Evolutionary conservation across 305 asterid genomes (phyloP), one percentile per base, ranked within the genome.

Genomic region (Caryopteris hybrid): DNA sequence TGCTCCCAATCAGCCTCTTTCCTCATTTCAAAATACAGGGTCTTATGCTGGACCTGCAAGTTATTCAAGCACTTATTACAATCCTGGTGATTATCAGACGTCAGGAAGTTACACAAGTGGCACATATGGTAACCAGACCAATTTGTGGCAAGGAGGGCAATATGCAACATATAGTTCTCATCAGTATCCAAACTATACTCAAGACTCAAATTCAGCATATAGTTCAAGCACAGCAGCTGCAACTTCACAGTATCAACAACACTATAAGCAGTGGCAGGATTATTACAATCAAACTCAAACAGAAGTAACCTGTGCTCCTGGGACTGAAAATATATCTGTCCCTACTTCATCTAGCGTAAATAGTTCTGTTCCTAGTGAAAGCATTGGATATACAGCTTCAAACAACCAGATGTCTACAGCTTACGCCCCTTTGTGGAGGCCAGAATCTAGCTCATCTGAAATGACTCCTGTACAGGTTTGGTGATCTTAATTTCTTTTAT

Each of bases 11-110:
- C 98, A 95, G 97, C 94, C 99, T 87, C 80, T 89, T 92, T 89
- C 99, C 83, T 95, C 99, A 95, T 92, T 89, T 90, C 98, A 88
- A 91, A 95, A 92, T 89, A 78, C 99, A 75, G 99, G 97, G 86
- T 86, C 98, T 86, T 84, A 87, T 95, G 85, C 94, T 88, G 99
- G 88, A 80, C 84, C 97, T 83, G 82, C 99, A 86, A 95, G 94
- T 92, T 88, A 89, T 85, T 82, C 98, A 88, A 87, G 95, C 96
- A 90, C 98, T 90, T 92, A 92, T 81, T 88, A 89, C 92, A 87
- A 87, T 90, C 95, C 90, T 89, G 98, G 95, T 95, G 96, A 95
- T 90, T 90, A 95, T 85, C 98, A 92, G 98, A 92, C 98, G 77
- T 81, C 99, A 70, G 98, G 96, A 89, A 92, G 92, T 83, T 85